Percentiles rank a stretch among this genome's conserved stretches.
Evolutionary conservation across 2,329 filamentous ascomycete genomes (phyloP).

Genomic region (Claviceps purpurea): DNA sequence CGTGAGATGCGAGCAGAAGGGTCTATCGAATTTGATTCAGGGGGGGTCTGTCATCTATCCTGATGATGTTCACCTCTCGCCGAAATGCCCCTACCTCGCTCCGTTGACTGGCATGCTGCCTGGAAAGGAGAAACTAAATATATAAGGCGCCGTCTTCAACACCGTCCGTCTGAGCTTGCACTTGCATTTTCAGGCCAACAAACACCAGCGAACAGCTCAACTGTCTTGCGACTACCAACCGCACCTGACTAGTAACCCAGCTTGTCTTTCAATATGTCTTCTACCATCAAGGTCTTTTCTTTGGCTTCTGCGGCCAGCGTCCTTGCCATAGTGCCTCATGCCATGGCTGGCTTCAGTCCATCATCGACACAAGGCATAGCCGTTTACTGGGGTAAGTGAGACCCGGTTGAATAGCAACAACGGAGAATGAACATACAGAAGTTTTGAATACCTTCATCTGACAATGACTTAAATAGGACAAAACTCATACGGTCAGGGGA

Average conservation of each 20-base stretch:
- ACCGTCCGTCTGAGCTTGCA: not conserved
- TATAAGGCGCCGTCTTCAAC: not conserved
- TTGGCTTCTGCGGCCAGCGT: slow-evolving; percentile 9
- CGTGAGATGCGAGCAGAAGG: not conserved
- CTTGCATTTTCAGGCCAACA: not conserved
- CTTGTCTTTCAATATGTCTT: not conserved
- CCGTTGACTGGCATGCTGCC: not conserved
- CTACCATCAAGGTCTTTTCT: not conserved
- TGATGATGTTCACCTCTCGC: not conserved
- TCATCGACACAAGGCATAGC: slow-evolving; percentile 39
- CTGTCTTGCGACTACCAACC: not conserved
- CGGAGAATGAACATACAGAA: not conserved
- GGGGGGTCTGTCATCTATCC: not conserved
- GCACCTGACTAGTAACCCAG: not conserved
- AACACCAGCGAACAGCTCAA: not conserved
- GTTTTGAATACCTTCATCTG: not conserved
- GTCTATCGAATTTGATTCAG: not conserved
- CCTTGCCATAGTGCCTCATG: slow-evolving; percentile 16
- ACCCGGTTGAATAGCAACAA: not conserved
- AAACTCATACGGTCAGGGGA: slow-evolving; percentile 39
- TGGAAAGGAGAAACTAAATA: not conserved
- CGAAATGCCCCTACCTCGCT: not conserved
- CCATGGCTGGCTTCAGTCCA: slow-evolving; percentile 31
- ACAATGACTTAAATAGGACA: slow-evolving; percentile 27
- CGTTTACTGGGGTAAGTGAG: slow-evolving; percentile 49